Conservation (phyloP, 345 rosid genomes). For the Citrus glauca region DNA sequence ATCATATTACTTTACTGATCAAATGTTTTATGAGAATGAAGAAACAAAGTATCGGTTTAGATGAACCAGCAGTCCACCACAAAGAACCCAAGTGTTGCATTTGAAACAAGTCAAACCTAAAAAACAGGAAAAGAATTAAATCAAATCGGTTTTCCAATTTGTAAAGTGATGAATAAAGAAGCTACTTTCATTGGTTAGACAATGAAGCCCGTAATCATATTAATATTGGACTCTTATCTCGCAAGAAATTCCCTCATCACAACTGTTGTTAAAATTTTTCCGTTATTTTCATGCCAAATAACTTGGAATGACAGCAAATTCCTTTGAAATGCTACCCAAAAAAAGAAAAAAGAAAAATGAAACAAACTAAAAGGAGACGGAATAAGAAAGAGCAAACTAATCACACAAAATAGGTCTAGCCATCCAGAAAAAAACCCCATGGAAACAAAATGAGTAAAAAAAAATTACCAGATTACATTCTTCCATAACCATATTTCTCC, state of each 20-base stretch:
- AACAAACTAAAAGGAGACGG: neutral
- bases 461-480: constrained; percentile 58
- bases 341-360: too few relatives aligned
- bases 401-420: neutral
- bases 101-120: neutral
- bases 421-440: neutral
- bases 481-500: constrained; percentile 38
- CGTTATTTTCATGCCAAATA: neutral
- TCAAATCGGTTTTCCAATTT: neutral
- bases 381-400: neutral
- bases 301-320: too few relatives aligned
- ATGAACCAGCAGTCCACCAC: too few relatives aligned
- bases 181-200: neutral
- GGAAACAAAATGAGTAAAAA: neutral
- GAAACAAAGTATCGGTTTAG: too few relatives aligned
- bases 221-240: neutral
- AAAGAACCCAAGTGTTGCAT: neutral
- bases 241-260: neutral
- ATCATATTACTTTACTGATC: neutral
- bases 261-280: neutral
- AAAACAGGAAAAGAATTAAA: neutral
- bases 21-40: neutral
- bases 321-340: too few relatives aligned
- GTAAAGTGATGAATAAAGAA: neutral
- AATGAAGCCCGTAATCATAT: neutral